Evolutionary conservation across 2,329 filamentous ascomycete genomes (phyloP).

Genomic region (Aspergillus caelatus): DNA sequence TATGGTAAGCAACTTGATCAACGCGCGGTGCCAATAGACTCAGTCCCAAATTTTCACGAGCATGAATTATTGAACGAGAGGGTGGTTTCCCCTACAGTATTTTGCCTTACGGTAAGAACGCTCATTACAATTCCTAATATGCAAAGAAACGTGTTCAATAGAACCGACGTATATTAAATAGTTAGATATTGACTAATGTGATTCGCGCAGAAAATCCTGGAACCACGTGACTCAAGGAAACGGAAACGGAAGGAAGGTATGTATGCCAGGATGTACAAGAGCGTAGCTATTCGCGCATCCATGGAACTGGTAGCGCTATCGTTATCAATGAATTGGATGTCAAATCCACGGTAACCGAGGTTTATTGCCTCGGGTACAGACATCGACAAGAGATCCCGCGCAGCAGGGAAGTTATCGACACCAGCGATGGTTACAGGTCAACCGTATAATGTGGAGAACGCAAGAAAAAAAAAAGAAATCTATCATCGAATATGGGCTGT

Average conservation of each 20-base stretch:
- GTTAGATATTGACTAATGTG: background rate
- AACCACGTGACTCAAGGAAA: background rate
- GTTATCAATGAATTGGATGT: background rate
- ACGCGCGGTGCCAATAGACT: no score
- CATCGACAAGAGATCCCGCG: background rate
- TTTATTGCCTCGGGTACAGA: background rate
- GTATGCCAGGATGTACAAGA: background rate
- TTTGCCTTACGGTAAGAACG: no score
- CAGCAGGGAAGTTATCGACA: background rate
- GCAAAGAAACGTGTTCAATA: background rate
- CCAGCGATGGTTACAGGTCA: background rate
- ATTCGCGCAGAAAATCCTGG: background rate
- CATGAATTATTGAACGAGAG: no score
- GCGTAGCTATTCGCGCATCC: background rate
- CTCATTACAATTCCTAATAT: background rate
- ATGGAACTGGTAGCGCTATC: background rate
- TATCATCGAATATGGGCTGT: background rate
- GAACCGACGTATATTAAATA: background rate
- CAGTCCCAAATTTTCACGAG: no score
- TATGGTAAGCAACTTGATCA: no score
- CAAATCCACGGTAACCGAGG: background rate
- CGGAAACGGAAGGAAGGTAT: background rate
- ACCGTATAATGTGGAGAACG: background rate
- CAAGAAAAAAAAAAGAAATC: background rate
- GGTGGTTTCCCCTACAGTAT: no score